Evolutionary conservation across 2,329 filamentous ascomycete species (phyloP), one percentile per base, ranked within the genome.

Genomic region (Aspergillus sp.): DNA sequence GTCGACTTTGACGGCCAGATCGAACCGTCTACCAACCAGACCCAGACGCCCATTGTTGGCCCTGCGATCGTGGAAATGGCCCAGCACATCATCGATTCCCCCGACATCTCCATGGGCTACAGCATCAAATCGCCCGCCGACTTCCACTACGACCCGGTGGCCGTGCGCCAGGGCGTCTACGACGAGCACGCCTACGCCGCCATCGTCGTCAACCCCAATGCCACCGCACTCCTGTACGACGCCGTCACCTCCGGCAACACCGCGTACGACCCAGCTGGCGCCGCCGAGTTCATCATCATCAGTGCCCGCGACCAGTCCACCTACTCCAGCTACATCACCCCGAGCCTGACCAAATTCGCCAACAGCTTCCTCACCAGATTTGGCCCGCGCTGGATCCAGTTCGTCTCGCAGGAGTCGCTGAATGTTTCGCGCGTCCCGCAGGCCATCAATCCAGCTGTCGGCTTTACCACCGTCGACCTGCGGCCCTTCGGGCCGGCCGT

Each of bases 1-100:
- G 83, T 87, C 24, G 82, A 86, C 63, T 85, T 87, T 57, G 84
- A 88, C 62, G 80, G 79, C 3, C 74, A 76, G 43, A 63, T 75
- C 3, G 71, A 78, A 1, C 82, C 82, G 1, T 84, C 81, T 56
- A 73, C 72, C 33, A 72, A 73, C 14, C 63, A 72, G 16, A 76
- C 43, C 32, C 47, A 49, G 24, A 41, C 35, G 7, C 40, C 83
- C 0, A 60, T 86, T 2, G 75, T 87, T n/a, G 84, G 84, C 1
- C 82, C 81, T 0, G 67, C 74, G 0, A 74, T 85, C 10, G 75
- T 74, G 1, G 61, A 77, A 26, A 65, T 78, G 0, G 77, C 76
- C 0, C 64, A 77, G 36, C 58, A 76, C n/a, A 69, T 79, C 47
- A 56, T 77, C 24, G 63, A 68, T 7, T 73, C 72, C 6, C 53